Evolutionary conservation across 129 eudicot genomes (phyloP).

Genomic region (Saussurea involucrata): DNA sequence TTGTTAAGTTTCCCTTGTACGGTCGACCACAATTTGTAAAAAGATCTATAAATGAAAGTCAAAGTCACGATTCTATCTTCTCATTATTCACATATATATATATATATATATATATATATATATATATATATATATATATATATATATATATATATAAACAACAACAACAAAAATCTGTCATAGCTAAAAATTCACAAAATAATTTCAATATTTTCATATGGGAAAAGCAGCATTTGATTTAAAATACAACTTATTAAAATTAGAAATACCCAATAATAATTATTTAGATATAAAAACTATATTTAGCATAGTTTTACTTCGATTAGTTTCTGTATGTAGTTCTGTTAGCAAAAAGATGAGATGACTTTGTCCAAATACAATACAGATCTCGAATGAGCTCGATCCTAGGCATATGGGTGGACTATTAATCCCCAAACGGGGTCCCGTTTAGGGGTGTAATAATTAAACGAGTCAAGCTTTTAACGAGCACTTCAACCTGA

Average conservation of each 20-base stretch:
- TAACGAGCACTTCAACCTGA: too few relatives aligned
- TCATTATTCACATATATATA: too few relatives aligned
- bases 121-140: too few relatives aligned
- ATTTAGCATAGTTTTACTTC: not conserved
- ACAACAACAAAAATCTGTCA: not conserved
- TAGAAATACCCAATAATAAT: not conserved
- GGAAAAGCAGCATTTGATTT: too few relatives aligned
- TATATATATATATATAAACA: too few relatives aligned
- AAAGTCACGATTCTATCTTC: not conserved
- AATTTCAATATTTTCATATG: not conserved
- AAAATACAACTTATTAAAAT: not conserved
- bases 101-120: too few relatives aligned
- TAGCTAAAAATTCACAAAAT: not conserved
- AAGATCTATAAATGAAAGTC: not conserved
- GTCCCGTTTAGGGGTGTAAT: too few relatives aligned
- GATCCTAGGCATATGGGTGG: too few relatives aligned
- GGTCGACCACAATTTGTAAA: not conserved
- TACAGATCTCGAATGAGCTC: too few relatives aligned
- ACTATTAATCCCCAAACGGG: too few relatives aligned
- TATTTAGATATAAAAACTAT: not conserved
- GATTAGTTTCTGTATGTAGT: not conserved
- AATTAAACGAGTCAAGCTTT: too few relatives aligned
- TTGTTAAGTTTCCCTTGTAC: not conserved
- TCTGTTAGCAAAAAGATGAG: not conserved
- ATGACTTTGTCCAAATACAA: too few relatives aligned